Evolutionary conservation across 2,329 filamentous ascomycete genomes (phyloP), one percentile per base, ranked within the genome.

Genomic region (Botrytis tulipae): DNA sequence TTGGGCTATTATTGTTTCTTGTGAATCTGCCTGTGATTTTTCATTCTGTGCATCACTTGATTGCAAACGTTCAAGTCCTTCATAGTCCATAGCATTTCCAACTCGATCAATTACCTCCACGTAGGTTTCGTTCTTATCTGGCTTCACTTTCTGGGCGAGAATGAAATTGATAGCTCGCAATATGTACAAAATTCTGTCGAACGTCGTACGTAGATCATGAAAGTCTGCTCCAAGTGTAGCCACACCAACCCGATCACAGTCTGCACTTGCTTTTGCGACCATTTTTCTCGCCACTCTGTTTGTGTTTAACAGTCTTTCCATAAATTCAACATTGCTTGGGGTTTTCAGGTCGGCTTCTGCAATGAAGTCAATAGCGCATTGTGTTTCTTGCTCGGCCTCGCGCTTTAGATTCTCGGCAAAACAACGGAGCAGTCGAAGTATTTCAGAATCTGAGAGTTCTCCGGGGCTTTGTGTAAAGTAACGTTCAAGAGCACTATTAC

Each of bases 311-410:
- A 68, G 6, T 6, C 5, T 25, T 25, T 68, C n/a, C 14, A n/a
- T 10, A 7, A 68, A 68, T 10, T 68, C 25, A 29, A 68, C 12
- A 29, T 42, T 40, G 65, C 10, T 57, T 42, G 65, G 48, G 22
- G 8, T 40, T 29, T 37, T 22, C 16, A 54, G 7, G 22, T 68
- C 48, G 22, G 46, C 18, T 8, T 37, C 25, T n/a, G 48, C 48
- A 18, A 57, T 42, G 35, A 68, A 68, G 9, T 57, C 48, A 42
- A 68, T 68, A 8, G 65, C 25, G 40, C n/a, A 68, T 57, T 68
- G 25, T 22, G 65, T 20, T 9, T 68, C 65, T 54, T 68, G 65
- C 18, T 68, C 65, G 7, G 65, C 35, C 35, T 68, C 65, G 5
- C 25, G 35, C n/a, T 54, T 10, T 57, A 68, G 18, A 54, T 12